Conservation (phyloP, 768 basidiomycete species). For the Hygrophoropsis aurantiaca region DNA sequence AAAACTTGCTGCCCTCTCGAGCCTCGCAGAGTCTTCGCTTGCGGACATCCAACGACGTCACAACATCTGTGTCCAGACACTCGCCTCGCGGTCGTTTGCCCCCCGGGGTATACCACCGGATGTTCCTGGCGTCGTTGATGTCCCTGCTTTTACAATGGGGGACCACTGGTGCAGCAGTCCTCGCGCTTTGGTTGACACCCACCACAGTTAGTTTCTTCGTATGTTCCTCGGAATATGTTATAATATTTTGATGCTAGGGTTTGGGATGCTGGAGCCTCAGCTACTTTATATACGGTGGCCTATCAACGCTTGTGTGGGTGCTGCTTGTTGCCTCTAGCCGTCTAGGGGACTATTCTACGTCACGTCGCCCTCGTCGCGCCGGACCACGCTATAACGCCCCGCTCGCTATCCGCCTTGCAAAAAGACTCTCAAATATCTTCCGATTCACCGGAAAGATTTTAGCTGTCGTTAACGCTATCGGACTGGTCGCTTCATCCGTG, state of each 20-base stretch:
- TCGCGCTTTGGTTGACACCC: constrained; percentile 29
- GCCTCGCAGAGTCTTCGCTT: neutral
- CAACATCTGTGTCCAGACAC: no score
- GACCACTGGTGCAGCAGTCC: constrained; percentile 26
- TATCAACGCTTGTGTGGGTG: constrained; percentile 20
- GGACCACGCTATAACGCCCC: no score
- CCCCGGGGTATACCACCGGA: constrained; percentile 20
- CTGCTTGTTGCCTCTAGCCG: constrained; percentile 14
- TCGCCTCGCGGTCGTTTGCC: constrained; percentile 14
- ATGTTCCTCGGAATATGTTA: no score
- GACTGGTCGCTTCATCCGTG: constrained; percentile 17
- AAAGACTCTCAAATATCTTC: constrained; percentile 3
- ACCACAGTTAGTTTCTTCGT: constrained; percentile 19
- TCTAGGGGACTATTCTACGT: neutral
- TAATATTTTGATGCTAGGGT: neutral
- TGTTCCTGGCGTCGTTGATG: constrained; percentile 29
- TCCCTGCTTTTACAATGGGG: constrained; percentile 33
- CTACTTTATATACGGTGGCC: constrained; percentile 19
- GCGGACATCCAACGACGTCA: no score
- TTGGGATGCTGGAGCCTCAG: constrained; percentile 21
- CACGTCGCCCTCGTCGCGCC: neutral
- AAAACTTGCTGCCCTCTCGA: neutral
- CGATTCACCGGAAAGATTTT: constrained; percentile 17
- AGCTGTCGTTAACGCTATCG: constrained; percentile 16
- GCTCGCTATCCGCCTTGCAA: constrained; percentile 1